These are phyloP conservation scores for Suhomyces faveliae DNA, from an alignment of 805 yeast genomes.

Conservation along the genomic window DNA sequence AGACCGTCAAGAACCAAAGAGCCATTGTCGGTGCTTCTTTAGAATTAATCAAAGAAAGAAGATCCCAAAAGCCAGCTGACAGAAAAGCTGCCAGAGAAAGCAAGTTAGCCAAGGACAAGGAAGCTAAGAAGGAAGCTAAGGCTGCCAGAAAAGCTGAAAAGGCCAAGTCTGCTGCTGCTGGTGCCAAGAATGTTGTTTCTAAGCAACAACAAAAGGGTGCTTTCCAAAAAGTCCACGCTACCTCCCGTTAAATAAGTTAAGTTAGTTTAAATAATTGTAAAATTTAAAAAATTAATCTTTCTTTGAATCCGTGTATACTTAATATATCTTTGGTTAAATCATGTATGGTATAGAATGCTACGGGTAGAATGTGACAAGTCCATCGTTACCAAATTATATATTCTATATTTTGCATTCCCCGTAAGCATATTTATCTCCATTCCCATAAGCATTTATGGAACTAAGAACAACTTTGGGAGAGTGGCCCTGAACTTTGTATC, in stretches of 20 bases:
- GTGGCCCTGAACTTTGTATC: slow-evolving; percentile 14
- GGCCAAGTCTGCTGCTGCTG: slow-evolving; percentile 77
- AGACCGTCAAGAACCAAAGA: slow-evolving; percentile 97
- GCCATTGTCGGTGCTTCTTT: slow-evolving; percentile 99
- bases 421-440: slow-evolving; percentile 21
- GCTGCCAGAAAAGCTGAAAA: slow-evolving; percentile 93
- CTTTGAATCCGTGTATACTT: slow-evolving; percentile 14
- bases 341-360: no score
- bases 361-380: no score
- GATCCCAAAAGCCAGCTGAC: slow-evolving; percentile 92
- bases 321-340: slow-evolving; percentile 9
- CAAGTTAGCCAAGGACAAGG: slow-evolving; percentile 80
- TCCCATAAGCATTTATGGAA: slow-evolving; percentile 1
- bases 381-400: no score
- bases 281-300: slow-evolving; percentile 8
- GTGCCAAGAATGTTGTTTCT: slow-evolving; percentile 69
- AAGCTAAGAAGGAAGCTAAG: slow-evolving; percentile 85
- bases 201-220: slow-evolving; percentile 98
- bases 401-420: slow-evolving; percentile 24
- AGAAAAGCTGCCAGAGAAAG: slow-evolving; percentile 97
- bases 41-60: slow-evolving; percentile 97
- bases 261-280: slow-evolving; percentile 11
- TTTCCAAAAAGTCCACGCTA: slow-evolving; percentile 93
- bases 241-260: slow-evolving; percentile 75
- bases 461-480: slow-evolving; percentile 26